Evolutionary conservation across 2,329 filamentous ascomycete species (phyloP).

Genomic region (Colletotrichum paranaense): DNA sequence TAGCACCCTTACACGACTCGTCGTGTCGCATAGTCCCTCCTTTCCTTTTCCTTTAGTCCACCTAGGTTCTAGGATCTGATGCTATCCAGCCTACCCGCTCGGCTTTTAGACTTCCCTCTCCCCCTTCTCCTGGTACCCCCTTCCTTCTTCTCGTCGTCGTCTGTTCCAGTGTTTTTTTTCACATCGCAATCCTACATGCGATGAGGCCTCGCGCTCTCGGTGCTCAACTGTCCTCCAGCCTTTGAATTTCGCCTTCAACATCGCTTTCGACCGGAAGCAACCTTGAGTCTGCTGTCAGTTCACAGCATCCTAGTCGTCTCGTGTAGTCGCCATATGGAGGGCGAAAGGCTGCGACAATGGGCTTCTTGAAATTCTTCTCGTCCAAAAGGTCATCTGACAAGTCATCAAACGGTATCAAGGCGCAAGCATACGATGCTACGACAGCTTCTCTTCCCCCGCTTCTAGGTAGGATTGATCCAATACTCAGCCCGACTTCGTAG

Average conservation of each 20-base stretch:
- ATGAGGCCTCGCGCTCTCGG: neutral
- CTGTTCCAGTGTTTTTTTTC: neutral
- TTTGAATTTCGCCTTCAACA: neutral
- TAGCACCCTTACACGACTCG: constrained; percentile 29
- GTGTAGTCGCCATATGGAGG: constrained; percentile 22
- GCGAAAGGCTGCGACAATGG: constrained; percentile 43
- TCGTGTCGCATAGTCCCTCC: constrained; percentile 31
- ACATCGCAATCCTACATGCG: neutral
- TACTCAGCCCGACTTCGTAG: neutral
- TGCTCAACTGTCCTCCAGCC: neutral
- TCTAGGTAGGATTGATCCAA: constrained; percentile 41
- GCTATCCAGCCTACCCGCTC: constrained; percentile 4
- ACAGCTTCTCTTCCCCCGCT: constrained; percentile 50
- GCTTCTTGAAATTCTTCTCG: constrained; percentile 48
- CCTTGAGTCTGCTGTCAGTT: neutral
- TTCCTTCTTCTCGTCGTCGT: neutral
- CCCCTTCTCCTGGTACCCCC: neutral
- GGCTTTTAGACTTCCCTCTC: constrained; percentile 26
- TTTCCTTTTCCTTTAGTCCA: constrained; percentile 26
- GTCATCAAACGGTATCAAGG: constrained; percentile 42
- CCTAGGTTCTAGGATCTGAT: constrained; percentile 11
- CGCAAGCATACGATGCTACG: constrained; percentile 51
- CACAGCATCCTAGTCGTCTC: neutral
- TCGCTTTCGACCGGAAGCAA: too few relatives aligned
- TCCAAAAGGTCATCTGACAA: constrained; percentile 41